A percentile compares a stretch with the other conserved stretches of the same genome.
These are phyloP conservation scores for Podaxis sp. DNA, from an alignment of 768 basidiomycete species.

Conservation along the genomic window DNA sequence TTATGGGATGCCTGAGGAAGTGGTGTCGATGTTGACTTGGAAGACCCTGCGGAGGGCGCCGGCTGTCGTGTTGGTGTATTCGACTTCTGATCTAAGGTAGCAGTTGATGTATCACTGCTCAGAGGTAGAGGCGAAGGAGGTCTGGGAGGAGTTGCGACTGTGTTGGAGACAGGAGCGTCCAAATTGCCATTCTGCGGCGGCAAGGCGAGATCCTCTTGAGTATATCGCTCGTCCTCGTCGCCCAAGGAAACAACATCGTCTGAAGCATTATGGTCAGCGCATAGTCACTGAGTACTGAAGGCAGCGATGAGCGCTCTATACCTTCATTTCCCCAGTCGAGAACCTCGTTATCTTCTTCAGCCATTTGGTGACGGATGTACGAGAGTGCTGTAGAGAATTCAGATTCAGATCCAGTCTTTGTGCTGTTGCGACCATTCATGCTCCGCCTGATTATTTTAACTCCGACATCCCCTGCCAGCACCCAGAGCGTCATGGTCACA, in stretches of 20 bases:
- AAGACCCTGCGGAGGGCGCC: conserved; percentile 4
- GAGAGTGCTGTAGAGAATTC: conserved; percentile 15
- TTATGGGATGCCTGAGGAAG: conserved; percentile 20
- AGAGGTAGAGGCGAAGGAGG: background rate
- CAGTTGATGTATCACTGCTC: background rate
- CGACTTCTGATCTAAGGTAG: background rate
- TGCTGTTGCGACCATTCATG: conserved; percentile 11
- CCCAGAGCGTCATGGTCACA: conserved; percentile 1
- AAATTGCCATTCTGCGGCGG: conserved; percentile 6
- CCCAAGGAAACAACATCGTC: conserved; percentile 67
- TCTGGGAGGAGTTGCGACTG: background rate
- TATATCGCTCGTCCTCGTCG: conserved; percentile 63
- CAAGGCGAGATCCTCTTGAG: conserved; percentile 13
- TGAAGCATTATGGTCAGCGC: conserved; percentile 46
- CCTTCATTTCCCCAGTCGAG: conserved; percentile 65
- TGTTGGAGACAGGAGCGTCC: background rate
- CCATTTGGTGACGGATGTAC: conserved; percentile 36
- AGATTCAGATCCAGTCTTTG: background rate
- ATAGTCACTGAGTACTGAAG: conserved; percentile 9
- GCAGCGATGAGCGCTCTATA: conserved; percentile 28
- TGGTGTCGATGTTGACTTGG: conserved; percentile 15
- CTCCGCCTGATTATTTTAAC: conserved; percentile 22
- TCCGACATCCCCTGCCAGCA: conserved; percentile 14
- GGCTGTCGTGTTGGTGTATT: background rate
- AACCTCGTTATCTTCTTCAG: conserved; percentile 62